Conservation (phyloP, 2,329 filamentous ascomycete genomes). For the Ophiostoma sp. region DNA sequence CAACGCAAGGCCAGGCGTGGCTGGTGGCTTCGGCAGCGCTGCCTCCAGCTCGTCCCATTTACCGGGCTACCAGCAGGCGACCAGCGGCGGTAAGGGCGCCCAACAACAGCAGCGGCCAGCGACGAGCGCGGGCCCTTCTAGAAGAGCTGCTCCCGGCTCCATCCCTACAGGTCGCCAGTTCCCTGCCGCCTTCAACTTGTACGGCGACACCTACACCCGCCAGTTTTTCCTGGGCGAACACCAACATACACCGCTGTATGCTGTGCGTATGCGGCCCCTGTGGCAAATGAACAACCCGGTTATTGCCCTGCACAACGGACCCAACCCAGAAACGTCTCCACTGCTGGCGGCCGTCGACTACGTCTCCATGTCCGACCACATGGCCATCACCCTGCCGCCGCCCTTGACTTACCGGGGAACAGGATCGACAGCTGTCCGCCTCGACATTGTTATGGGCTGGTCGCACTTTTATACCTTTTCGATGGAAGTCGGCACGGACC, state of each 20-base stretch:
- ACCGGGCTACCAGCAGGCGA: not conserved
- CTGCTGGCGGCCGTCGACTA: constrained; percentile 36
- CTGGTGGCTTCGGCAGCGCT: not conserved
- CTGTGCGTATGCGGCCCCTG: constrained; percentile 34
- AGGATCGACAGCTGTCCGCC: constrained; percentile 25
- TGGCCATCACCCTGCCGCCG: constrained; percentile 37
- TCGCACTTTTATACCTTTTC: constrained; percentile 37
- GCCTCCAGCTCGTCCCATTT: not conserved
- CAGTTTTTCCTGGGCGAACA: constrained; percentile 37
- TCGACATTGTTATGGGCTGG: constrained; percentile 26
- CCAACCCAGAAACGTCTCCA: constrained; percentile 32
- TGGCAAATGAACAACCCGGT: constrained; percentile 34
- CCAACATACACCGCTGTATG: constrained; percentile 38
- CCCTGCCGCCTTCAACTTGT: constrained; percentile 39
- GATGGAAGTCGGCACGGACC: constrained; percentile 38
- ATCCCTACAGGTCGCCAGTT: constrained; percentile 35
- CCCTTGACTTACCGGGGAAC: constrained; percentile 30
- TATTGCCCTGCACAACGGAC: constrained; percentile 41
- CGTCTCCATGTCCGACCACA: constrained; percentile 24
- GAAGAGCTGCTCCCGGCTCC: constrained; percentile 19
- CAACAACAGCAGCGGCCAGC: not conserved
- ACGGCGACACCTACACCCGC: constrained; percentile 31
- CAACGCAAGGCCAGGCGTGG: not conserved
- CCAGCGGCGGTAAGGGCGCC: not conserved
- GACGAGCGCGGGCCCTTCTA: not conserved